Percentiles rank a stretch among this genome's conserved stretches.
phyloP scores from a whole-genome alignment of 768 basidiomycete genomes.

The Mycena galericulata region DNA sequence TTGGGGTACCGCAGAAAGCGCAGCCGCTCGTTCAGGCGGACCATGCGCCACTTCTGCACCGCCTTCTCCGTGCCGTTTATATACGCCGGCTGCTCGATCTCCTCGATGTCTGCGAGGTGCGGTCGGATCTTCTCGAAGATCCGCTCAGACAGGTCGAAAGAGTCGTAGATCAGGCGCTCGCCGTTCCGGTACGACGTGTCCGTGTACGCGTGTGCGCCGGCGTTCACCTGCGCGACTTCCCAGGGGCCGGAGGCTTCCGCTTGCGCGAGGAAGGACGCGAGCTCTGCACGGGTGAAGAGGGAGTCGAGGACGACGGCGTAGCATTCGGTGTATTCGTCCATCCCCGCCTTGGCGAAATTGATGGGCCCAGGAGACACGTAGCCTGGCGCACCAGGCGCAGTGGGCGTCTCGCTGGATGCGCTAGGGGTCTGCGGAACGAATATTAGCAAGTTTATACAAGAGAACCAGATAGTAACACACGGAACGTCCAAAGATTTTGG shows the following conservation, averaged over 20 bases:
- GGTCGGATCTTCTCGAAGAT: constrained; percentile 28
- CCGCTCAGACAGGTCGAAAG: constrained; percentile 18
- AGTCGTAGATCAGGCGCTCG: constrained; percentile 32
- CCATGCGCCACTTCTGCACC: constrained; percentile 35
- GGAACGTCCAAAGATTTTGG: too few species aligned
- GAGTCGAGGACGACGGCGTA: constrained; percentile 34
- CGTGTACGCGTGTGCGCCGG: constrained; percentile 25
- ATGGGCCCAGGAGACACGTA: constrained; percentile 19
- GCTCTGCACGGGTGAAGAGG: constrained; percentile 21
- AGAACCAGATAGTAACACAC: too few species aligned
- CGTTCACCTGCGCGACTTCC: constrained; percentile 31
- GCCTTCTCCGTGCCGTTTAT: background rate
- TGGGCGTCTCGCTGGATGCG: too few species aligned
- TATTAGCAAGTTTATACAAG: too few species aligned
- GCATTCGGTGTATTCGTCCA: constrained; percentile 25
- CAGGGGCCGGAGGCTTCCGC: constrained; percentile 26
- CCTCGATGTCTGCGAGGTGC: constrained; percentile 23
- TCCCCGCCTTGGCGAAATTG: constrained; percentile 18
- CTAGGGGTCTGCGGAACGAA: too few species aligned
- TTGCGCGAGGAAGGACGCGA: constrained; percentile 9
- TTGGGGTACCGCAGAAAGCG: constrained; percentile 28
- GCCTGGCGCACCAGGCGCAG: background rate
- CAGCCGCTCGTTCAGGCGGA: constrained; percentile 33
- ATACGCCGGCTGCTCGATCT: constrained; percentile 17
- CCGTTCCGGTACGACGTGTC: constrained; percentile 30